Evolutionary conservation across 2,329 filamentous ascomycete genomes (phyloP).

Genomic region (Aureobasidium namibiae): DNA sequence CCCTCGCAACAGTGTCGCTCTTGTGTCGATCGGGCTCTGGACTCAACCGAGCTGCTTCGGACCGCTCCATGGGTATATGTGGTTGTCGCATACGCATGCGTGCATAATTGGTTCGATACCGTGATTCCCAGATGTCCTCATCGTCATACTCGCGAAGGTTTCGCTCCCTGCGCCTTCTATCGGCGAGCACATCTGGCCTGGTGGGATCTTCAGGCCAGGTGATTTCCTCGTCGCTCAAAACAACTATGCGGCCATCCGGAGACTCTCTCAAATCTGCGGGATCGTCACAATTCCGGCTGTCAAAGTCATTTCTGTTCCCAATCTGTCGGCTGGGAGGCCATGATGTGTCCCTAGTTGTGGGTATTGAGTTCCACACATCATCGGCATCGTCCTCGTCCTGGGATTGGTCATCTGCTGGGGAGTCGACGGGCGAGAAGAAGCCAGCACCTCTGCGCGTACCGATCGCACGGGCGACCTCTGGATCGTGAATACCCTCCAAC

Average conservation of each 20-base stretch:
- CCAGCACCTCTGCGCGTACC: not conserved
- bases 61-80: not conserved
- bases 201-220: conserved; percentile 16
- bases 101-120: conserved; percentile 8
- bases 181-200: conserved; percentile 12
- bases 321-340: conserved; percentile 13
- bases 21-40: conserved; percentile 5
- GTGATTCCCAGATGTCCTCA: conserved; percentile 12
- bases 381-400: conserved; percentile 7
- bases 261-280: not conserved
- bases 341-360: not conserved
- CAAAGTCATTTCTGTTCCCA: not conserved
- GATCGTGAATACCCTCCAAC: conserved; percentile 18
- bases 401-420: not conserved
- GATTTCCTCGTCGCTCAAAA: conserved; percentile 13
- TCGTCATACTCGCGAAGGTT: conserved; percentile 10
- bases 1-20: conserved; percentile 40
- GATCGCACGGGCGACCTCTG: conserved; percentile 13
- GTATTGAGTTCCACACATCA: conserved; percentile 4
- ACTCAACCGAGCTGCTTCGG: not conserved
- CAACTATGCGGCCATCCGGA: not conserved
- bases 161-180: conserved; percentile 13
- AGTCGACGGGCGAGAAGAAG: conserved; percentile 9
- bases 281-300: not conserved
- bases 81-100: conserved; percentile 5